Evolutionary conservation across 2,329 filamentous ascomycete genomes (phyloP).

Genomic region (Epichloe gansuensis): DNA sequence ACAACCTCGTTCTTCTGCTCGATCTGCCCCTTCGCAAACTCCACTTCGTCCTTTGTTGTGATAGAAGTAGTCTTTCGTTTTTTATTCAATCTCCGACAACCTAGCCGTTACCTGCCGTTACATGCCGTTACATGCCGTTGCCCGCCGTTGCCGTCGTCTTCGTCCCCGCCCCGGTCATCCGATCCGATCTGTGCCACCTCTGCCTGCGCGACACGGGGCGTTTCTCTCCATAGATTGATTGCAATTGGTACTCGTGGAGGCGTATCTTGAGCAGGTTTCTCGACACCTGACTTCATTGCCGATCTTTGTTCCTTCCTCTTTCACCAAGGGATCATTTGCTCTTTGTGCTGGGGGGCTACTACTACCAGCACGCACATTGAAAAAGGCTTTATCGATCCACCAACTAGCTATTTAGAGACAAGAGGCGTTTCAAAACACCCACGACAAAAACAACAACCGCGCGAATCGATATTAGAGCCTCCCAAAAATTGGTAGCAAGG

Average conservation of each 20-base stretch:
- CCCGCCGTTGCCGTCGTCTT: neutral
- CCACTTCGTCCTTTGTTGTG: slow-evolving; percentile 1
- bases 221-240: neutral
- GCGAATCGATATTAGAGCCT: neutral
- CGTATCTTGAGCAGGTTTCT: neutral
- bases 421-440: neutral
- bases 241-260: neutral
- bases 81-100: neutral
- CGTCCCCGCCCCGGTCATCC: neutral
- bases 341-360: neutral
- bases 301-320: neutral
- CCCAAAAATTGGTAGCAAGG: neutral
- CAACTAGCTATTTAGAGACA: neutral
- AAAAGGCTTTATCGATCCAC: neutral
- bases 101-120: neutral
- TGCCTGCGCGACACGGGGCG: neutral
- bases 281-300: neutral
- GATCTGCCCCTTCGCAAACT: neutral
- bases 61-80: slow-evolving; percentile 5
- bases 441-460: neutral
- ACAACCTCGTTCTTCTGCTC: neutral
- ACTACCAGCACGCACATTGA: neutral
- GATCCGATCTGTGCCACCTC: neutral
- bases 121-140: neutral
- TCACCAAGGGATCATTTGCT: neutral